Evolutionary conservation across 202 grass and related monocot genomes (phyloP), one percentile per base, ranked within the genome.

Genomic region (Dendrocalamus latiflorus): DNA sequence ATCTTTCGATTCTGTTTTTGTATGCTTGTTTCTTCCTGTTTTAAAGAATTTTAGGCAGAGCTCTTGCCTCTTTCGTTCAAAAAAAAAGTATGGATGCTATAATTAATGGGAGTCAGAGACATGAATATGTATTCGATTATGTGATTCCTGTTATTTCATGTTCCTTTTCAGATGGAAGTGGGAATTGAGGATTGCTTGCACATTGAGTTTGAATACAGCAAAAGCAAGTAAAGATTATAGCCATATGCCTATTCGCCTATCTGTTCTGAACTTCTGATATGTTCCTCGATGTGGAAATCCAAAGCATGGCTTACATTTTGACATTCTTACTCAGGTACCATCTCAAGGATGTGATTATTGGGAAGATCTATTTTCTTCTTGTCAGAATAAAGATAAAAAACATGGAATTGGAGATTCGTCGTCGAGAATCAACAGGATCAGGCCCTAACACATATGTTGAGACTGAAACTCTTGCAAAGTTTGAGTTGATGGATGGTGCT

Each of bases 171-270:
- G 92, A 94, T 98, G 92, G 95, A 98, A 93, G 95, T 98, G 82
- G 95, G 95, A 68, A 98, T 98, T 78, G 95, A 98, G 88, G 95
- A 98, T 81, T 98, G 92, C 30, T 89, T 98, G 78, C 95, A 94
- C 72, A 98, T 98, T 69, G 92, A 98, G 75, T 98, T 98, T 60
- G 95, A 98, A 70, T 98, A 98, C 79, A 98, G 82, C 90, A 94
- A 34, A 98, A 88, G 90, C 95, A 98, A 98, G 95, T 91, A 90
- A n/a, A 85, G 89, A 47, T 34, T 34, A 34, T 34, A 34, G 33
- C 4, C 33, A 34, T 34, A 34, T 34, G 33, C 33, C 33, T 67
- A 42, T 51, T 55, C 78, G 21, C 15, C 0, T 16, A 9, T 34
- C 9, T 73, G 24, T 69, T 76, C 26, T 34, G 33, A 34, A 34